phyloP scores from a whole-genome alignment of 495 filamentous ascomycete genomes.

The Aspergillus campestris region DNA sequence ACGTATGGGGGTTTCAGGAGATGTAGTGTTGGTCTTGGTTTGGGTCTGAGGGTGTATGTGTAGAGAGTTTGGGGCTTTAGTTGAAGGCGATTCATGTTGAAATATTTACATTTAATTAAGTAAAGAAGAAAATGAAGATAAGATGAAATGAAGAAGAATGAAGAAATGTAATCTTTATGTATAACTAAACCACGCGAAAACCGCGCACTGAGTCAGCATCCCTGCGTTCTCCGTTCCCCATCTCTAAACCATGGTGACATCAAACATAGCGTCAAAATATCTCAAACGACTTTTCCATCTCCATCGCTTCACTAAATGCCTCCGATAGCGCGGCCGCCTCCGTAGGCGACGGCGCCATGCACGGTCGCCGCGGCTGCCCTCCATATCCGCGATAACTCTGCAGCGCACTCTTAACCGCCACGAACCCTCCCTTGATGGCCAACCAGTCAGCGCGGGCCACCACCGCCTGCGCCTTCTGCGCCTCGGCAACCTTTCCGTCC shows the following conservation, averaged over 20 bases:
- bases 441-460: conserved; percentile 82
- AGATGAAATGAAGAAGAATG: too few relatives aligned
- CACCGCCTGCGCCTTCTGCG: conserved; percentile 67
- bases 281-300: conserved; percentile 53
- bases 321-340: conserved; percentile 56
- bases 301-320: conserved; percentile 65
- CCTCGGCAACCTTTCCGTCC: conserved; percentile 60
- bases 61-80: too few relatives aligned
- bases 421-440: conserved; percentile 76
- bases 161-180: not conserved
- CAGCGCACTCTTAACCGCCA: conserved; percentile 76
- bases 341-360: conserved; percentile 56
- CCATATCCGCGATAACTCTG: conserved; percentile 71
- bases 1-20: not conserved
- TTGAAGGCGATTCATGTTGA: too few relatives aligned
- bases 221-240: not conserved
- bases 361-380: conserved; percentile 65
- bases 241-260: conserved; percentile 1
- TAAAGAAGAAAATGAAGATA: too few relatives aligned
- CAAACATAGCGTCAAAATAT: conserved; percentile 7
- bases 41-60: too few relatives aligned
- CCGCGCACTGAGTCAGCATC: not conserved
- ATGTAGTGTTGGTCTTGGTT: too few relatives aligned
- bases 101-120: too few relatives aligned
- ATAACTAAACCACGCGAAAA: not conserved